These are phyloP conservation scores for Cicer arietinum DNA, from an alignment of 306 rosid genomes.

Conservation along the genomic window DNA sequence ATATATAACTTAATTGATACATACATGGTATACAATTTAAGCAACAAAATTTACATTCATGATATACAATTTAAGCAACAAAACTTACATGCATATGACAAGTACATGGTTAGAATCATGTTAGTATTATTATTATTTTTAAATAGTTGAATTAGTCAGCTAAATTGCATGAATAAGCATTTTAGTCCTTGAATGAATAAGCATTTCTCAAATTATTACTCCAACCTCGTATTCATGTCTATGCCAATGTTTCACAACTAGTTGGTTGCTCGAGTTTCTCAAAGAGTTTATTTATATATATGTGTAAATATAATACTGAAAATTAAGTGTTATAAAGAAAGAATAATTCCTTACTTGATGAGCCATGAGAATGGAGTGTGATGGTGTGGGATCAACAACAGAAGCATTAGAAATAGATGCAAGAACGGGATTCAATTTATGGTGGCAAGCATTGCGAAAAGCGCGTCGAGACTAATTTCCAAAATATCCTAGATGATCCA, in stretches of 20 bases:
- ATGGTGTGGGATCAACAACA: conserved; percentile 30
- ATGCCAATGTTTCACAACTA: too few species aligned
- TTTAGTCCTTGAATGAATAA: too few species aligned
- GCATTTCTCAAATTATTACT: too few species aligned
- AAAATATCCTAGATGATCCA: conserved; percentile 30
- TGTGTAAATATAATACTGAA: too few species aligned
- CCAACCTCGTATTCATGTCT: too few species aligned
- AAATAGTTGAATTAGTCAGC: too few species aligned
- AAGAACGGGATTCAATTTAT: conserved; percentile 9
- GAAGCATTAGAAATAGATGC: conserved; percentile 46
- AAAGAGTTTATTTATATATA: too few species aligned
- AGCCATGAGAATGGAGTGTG: conserved; percentile 39
- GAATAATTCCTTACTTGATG: conserved; percentile 37
- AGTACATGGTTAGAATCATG: background rate
- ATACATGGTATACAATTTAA: background rate
- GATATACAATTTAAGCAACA: background rate
- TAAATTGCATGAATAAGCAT: too few species aligned
- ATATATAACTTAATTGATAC: background rate
- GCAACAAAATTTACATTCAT: too few species aligned
- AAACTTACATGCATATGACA: background rate
- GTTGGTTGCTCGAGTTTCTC: too few species aligned
- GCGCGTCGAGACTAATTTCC: conserved; percentile 45
- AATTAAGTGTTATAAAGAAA: background rate
- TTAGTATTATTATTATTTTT: background rate
- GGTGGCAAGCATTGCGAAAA: conserved; percentile 29